These are phyloP conservation scores for Podila epicladia DNA, from an alignment of 192 early-diverging fungal species.

Conservation along the genomic window DNA sequence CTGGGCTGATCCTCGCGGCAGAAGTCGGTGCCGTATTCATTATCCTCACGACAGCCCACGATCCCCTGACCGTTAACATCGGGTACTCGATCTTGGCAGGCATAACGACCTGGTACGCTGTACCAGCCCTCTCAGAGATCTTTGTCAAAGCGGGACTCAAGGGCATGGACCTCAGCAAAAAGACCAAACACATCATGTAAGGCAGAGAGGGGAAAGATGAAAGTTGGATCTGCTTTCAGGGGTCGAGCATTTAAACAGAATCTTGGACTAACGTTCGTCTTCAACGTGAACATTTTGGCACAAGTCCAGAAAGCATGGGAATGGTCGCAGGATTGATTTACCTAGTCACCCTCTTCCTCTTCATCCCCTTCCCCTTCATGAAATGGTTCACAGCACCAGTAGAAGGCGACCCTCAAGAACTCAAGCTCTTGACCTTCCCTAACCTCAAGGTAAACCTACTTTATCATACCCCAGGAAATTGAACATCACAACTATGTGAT, in stretches of 20 bases:
- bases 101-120: constrained; percentile 73
- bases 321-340: constrained; percentile 90
- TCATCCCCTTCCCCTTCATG: constrained; percentile 95
- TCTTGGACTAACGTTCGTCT: constrained; percentile 5
- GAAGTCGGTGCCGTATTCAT: constrained; percentile 54
- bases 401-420: constrained; percentile 48
- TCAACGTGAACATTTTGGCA: not conserved
- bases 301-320: constrained; percentile 95
- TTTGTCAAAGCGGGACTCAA: constrained; percentile 83
- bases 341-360: constrained; percentile 86
- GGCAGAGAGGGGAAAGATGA: too few relatives aligned
- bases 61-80: constrained; percentile 77
- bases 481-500: too few relatives aligned
- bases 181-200: constrained; percentile 75
- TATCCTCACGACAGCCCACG: constrained; percentile 68
- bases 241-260: too few relatives aligned
- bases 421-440: constrained; percentile 67
- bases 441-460: constrained; percentile 70
- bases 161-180: constrained; percentile 87
- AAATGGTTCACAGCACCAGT: constrained; percentile 71
- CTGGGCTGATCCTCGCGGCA: constrained; percentile 32
- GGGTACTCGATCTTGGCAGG: constrained; percentile 77
- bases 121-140: constrained; percentile 69
- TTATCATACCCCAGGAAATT: too few relatives aligned
- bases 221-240: too few relatives aligned